phyloP scores from a whole-genome alignment of 495 filamentous ascomycete species.

The Penicillium chermesinum region DNA sequence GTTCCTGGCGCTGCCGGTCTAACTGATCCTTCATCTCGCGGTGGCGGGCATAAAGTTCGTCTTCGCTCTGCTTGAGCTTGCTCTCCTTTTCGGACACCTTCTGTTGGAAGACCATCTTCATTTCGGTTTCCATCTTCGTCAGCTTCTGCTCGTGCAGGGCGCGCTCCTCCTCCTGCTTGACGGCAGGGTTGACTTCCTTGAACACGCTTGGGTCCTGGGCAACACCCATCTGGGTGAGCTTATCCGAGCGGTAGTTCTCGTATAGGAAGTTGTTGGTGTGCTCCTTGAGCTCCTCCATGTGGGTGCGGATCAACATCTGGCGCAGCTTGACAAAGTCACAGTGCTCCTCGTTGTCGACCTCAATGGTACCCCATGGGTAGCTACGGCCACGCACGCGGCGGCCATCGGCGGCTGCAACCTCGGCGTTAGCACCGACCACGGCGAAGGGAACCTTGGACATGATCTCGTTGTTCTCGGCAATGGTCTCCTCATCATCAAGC shows the following conservation, averaged over 20 bases:
- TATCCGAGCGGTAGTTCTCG: constrained; percentile 99
- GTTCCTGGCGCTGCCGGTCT: constrained; percentile 84
- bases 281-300: constrained; percentile 99
- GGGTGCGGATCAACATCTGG: constrained; percentile 98
- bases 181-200: constrained; percentile 99
- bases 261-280: constrained; percentile 98
- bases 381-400: constrained; percentile 92
- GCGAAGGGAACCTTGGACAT: constrained; percentile 99
- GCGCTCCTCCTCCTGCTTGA: constrained; percentile 99
- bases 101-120: constrained; percentile 99
- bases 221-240: constrained; percentile 96
- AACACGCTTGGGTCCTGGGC: constrained; percentile 97
- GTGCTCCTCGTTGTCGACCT: constrained; percentile 99
- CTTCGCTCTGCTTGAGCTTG: constrained; percentile 98
- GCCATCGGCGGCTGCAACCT: constrained; percentile 85
- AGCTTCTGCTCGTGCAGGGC: constrained; percentile 98
- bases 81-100: constrained; percentile 99
- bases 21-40: constrained; percentile 99
- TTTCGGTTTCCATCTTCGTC: constrained; percentile 98
- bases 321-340: constrained; percentile 99
- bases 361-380: constrained; percentile 98
- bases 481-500: constrained; percentile 97
- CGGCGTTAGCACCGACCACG: constrained; percentile 91
- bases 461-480: constrained; percentile 99
- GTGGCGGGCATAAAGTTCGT: constrained; percentile 95